These are phyloP conservation scores for Theobroma cacao DNA, from an alignment of 345 rosid species.

Conservation along the genomic window DNA sequence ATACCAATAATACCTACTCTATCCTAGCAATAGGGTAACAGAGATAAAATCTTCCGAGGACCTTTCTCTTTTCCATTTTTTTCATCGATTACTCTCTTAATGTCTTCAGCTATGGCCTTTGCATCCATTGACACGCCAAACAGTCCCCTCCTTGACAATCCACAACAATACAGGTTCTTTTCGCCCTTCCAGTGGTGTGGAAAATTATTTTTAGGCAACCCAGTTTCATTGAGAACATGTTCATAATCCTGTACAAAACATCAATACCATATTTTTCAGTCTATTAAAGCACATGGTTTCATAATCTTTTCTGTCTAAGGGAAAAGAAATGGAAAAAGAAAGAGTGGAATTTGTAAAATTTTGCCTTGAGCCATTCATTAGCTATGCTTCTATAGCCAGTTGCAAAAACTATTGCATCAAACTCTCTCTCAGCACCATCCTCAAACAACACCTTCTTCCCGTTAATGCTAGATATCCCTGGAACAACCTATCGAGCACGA, in stretches of 20 bases:
- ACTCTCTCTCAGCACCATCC: constrained; percentile 6
- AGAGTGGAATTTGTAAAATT: not conserved
- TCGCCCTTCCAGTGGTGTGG: constrained; percentile 57
- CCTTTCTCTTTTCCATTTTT: not conserved
- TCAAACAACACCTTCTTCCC: constrained; percentile 7
- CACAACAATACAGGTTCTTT: constrained; percentile 12
- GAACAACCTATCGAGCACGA: no score
- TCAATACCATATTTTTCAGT: not conserved
- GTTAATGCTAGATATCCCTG: not conserved
- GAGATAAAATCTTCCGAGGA: no score
- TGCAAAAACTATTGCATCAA: constrained; percentile 27
- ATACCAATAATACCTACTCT: no score
- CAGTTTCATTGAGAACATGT: constrained; percentile 34
- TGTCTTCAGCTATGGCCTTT: constrained; percentile 37
- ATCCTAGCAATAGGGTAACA: no score
- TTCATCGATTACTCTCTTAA: not conserved
- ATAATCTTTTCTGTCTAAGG: not conserved
- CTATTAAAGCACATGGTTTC: no score
- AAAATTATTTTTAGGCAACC: constrained; percentile 34
- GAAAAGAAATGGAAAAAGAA: not conserved
- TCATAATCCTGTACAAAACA: constrained; percentile 25
- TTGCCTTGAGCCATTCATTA: constrained; percentile 41
- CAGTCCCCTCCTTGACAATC: constrained; percentile 42
- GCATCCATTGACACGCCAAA: constrained; percentile 49
- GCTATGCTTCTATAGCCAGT: constrained; percentile 28